A percentile compares a stretch with the other conserved stretches of the same genome.
Evolutionary conservation across 805 yeast species (phyloP).

Genomic region (Sungouiozyma ichnusensis): DNA sequence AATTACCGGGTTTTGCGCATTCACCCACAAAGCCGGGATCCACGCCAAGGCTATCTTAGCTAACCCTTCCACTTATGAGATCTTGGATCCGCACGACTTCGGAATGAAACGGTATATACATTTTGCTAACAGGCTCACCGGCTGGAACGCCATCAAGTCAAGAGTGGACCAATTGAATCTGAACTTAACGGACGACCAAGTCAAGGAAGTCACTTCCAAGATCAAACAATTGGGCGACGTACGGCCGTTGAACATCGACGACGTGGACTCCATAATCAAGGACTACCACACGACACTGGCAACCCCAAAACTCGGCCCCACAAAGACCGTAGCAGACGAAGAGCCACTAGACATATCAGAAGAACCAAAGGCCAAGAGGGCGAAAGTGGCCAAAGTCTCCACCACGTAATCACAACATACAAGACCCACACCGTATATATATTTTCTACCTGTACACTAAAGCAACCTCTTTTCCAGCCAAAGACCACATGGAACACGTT

Average conservation of each 20-base stretch:
- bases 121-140: conserved; percentile 94
- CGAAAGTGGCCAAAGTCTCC: conserved; percentile 1
- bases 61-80: conserved; percentile 96
- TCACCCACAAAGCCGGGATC: conserved; percentile 98
- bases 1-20: conserved; percentile 98
- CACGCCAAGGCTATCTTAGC: conserved; percentile 98
- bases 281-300: conserved; percentile 66
- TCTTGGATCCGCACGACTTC: conserved; percentile 86
- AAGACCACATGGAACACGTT: too few relatives aligned
- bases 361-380: conserved; percentile 13
- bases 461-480: too few relatives aligned
- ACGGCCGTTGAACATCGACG: conserved; percentile 88
- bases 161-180: conserved; percentile 95
- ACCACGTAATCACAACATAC: neutral
- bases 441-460: neutral
- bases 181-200: conserved; percentile 81
- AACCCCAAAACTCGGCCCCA: conserved; percentile 10
- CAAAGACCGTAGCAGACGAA: conserved; percentile 2
- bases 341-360: conserved; percentile 6
- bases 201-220: conserved; percentile 89
- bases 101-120: conserved; percentile 95
- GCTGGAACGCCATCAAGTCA: conserved; percentile 98
- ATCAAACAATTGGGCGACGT: conserved; percentile 93
- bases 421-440: neutral
- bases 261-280: conserved; percentile 92